A percentile compares a stretch with the other conserved stretches of the same genome.
Evolutionary conservation across 1,139 yeast genomes (phyloP).

Genomic region (Candida pseudocylindracea): DNA sequence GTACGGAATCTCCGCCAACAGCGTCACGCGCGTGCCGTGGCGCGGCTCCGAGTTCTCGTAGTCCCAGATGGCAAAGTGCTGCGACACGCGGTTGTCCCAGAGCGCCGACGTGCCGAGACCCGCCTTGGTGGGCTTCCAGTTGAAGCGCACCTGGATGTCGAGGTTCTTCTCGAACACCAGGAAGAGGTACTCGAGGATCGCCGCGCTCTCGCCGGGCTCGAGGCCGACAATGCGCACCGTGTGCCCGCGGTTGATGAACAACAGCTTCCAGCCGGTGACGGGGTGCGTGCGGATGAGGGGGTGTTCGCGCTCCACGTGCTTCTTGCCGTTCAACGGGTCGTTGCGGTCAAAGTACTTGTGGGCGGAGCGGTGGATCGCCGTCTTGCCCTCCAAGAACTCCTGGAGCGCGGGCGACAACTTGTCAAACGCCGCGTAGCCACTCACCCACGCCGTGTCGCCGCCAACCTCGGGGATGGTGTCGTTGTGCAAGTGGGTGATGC

Average conservation of each 20-base stretch:
- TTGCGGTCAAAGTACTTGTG: conserved; percentile 17
- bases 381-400: conserved; percentile 23
- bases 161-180: conserved; percentile 14
- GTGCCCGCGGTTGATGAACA: conserved; percentile 20
- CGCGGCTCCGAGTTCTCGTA: conserved; percentile 25
- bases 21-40: conserved; percentile 37
- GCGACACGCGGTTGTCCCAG: conserved; percentile 34
- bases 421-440: conserved; percentile 27
- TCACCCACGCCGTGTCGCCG: conserved; percentile 27
- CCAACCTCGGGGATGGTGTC: conserved; percentile 22
- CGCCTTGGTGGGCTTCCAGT: conserved; percentile 23
- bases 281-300: conserved; percentile 28
- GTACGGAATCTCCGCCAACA: conserved; percentile 30
- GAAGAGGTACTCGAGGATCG: conserved; percentile 16
- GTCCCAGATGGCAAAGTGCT: conserved; percentile 28
- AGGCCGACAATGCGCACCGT: conserved; percentile 21
- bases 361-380: conserved; percentile 21
- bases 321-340: conserved; percentile 20
- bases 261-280: conserved; percentile 29
- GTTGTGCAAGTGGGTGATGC: conserved; percentile 21
- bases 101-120: conserved; percentile 32
- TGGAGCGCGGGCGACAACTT: conserved; percentile 25
- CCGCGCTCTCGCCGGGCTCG: conserved; percentile 13
- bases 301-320: conserved; percentile 16
- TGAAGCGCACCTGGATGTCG: conserved; percentile 26